Base-by-base conservation (phyloP, 2,329 filamentous ascomycete genomes). In the Cladophialophora chaetospira region DNA sequence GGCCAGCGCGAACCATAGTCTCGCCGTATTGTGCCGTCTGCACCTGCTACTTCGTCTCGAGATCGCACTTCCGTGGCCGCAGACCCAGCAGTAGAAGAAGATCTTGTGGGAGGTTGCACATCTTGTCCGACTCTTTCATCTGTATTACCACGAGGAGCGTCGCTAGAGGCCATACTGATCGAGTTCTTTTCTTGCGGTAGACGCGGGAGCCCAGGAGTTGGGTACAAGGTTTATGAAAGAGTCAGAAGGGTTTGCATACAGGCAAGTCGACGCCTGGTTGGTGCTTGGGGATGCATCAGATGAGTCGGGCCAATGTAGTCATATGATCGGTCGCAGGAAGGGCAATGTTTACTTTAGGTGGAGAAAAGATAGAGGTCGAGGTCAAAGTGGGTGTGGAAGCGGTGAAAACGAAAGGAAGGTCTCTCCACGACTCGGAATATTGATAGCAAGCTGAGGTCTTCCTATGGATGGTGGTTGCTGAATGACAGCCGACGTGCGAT, bases 1-100 rank as follows among this genome's bases (percentile, higher is more conserved):
- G 21, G 19, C 21, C 5, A 13, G 35, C 17, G 44, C 44, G 19
- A 49, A 62, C 60, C 60, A 53, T 62, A 62, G 43, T 62, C 60
- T 40, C 57, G 44, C 9, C 60, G 57, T 28, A 62, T 55, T 21
- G 54, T 50, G 13, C 38, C 43, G 28, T 54, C 54, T 40, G 13
- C 31, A 23, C 9, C 53, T 4, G 21, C 17, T 13, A 28, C 21
- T 26, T 55, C 54, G 3, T 50, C 38, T 53, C 44, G 38, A 45
- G 38, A 46, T 33, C 42, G 17, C 19, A 38, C 25, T 11, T 53
- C 50, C 47, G 25, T 10, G 15, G 21, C 31, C 9, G 13, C 33
- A 29, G 52, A 40, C 3, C 26, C 33, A 15, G 48, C 35, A 10
- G 42, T 3, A 19, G 48, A 51, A 38, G 48, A 40, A 13, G 48